Conservation (phyloP, 345 rosid species). For the Aquilaria sinensis region DNA sequence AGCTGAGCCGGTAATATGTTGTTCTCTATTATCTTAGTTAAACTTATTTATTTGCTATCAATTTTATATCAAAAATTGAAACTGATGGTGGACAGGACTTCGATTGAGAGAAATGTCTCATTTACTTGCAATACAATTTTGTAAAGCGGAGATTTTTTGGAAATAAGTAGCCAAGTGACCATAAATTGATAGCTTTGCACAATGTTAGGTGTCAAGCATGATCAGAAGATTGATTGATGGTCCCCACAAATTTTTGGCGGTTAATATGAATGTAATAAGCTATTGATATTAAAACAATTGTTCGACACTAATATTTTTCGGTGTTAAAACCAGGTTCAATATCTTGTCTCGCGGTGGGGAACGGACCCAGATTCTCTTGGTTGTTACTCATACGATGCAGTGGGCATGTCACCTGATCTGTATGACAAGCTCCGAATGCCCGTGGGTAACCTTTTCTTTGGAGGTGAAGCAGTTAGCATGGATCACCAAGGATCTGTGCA, state of each 20-base stretch:
- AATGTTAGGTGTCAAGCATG: too few species aligned
- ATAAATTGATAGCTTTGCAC: too few species aligned
- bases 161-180: too few species aligned
- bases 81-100: too few species aligned
- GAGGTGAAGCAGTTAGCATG: conserved; percentile 82
- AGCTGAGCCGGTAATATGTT: conserved; percentile 51
- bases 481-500: conserved; percentile 89
- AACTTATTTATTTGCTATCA: not conserved
- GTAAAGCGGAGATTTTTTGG: too few species aligned
- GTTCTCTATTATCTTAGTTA: not conserved
- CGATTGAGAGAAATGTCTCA: too few species aligned
- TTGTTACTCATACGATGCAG: conserved; percentile 73
- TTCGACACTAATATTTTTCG: too few species aligned
- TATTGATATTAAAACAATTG: too few species aligned
- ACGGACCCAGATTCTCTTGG: conserved; percentile 74
- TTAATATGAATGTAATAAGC: too few species aligned
- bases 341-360: conserved; percentile 76
- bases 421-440: conserved; percentile 69
- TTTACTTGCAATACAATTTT: too few species aligned
- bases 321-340: conserved; percentile 40
- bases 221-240: too few species aligned
- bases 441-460: conserved; percentile 63
- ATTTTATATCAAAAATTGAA: not conserved
- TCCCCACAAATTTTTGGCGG: too few species aligned
- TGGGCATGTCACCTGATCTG: conserved; percentile 62